Percentiles rank a stretch among this genome's conserved stretches.
Evolutionary conservation across 2,329 filamentous ascomycete species (phyloP).

Genomic region (Achaetomium macrosporum): DNA sequence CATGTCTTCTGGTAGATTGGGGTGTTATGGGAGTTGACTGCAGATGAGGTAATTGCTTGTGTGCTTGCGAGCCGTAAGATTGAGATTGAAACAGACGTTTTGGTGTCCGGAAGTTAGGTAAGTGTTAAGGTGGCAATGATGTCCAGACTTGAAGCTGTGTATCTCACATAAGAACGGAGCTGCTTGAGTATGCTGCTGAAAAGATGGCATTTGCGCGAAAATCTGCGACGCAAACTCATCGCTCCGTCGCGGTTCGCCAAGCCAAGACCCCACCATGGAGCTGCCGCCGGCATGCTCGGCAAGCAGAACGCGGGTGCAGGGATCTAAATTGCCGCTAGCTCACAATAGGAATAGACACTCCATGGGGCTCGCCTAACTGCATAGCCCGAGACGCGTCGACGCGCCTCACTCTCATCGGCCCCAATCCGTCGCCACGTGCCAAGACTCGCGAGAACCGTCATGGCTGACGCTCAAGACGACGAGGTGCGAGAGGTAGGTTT

Average conservation of each 20-base stretch:
- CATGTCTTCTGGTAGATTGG: conserved; percentile 19
- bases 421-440: conserved; percentile 8
- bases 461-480: conserved; percentile 24
- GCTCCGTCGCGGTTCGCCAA: conserved; percentile 5
- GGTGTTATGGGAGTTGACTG: neutral
- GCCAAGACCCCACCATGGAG: conserved; percentile 9
- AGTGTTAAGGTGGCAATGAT: no score
- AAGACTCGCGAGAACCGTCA: conserved; percentile 16
- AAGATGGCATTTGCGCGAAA: conserved; percentile 17
- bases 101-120: no score
- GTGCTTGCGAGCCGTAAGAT: neutral
- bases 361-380: conserved; percentile 2
- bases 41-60: neutral
- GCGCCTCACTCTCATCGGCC: conserved; percentile 3
- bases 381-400: conserved; percentile 9
- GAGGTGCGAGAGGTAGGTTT: conserved; percentile 26
- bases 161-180: no score
- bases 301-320: neutral
- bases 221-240: neutral
- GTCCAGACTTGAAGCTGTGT: no score
- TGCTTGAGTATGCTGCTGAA: neutral
- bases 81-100: neutral
- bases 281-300: conserved; percentile 12
- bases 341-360: neutral
- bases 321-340: neutral